Conservation (phyloP, 2,329 filamentous ascomycete genomes). For the Scedosporium minutisporum region DNA sequence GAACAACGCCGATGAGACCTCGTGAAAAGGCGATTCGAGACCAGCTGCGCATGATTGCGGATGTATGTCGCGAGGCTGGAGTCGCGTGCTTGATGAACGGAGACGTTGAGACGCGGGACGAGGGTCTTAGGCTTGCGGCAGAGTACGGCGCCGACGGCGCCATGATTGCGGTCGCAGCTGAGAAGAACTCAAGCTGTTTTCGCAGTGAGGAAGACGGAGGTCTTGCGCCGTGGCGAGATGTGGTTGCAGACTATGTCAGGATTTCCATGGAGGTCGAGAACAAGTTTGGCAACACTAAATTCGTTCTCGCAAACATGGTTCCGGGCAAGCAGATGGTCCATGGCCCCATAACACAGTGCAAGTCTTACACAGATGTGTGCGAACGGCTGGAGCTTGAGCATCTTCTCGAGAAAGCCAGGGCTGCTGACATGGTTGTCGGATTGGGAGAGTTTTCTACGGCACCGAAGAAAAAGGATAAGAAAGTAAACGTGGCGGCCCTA, state of each 20-base stretch:
- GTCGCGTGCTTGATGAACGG: constrained; percentile 96
- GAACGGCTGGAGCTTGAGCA: constrained; percentile 54
- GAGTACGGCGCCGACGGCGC: constrained; percentile 86
- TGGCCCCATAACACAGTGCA: constrained; percentile 51
- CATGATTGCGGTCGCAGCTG: constrained; percentile 93
- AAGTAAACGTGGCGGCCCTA: constrained; percentile 29
- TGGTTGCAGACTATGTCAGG: constrained; percentile 66
- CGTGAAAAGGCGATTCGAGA: constrained; percentile 77
- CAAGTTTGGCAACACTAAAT: constrained; percentile 88
- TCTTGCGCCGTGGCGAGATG: constrained; percentile 62
- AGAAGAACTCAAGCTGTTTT: constrained; percentile 87
- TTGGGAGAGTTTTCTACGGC: constrained; percentile 38
- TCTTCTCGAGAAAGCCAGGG: constrained; percentile 52
- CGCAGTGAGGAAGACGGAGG: constrained; percentile 59
- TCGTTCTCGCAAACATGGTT: constrained; percentile 73
- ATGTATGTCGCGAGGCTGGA: constrained; percentile 71
- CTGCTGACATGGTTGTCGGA: constrained; percentile 54
- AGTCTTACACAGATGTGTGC: constrained; percentile 63
- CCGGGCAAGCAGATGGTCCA: constrained; percentile 63
- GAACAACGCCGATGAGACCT: constrained; percentile 91
- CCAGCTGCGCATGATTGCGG: constrained; percentile 74
- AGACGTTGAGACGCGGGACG: constrained; percentile 67
- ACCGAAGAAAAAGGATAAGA: constrained; percentile 20
- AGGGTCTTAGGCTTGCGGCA: constrained; percentile 60
- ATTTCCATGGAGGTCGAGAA: constrained; percentile 71